A percentile compares a stretch with the other conserved stretches of the same genome.
Conservation (phyloP, 1,284 basidiomycete genomes). For the Ceratorhiza oryzae-sativae region DNA sequence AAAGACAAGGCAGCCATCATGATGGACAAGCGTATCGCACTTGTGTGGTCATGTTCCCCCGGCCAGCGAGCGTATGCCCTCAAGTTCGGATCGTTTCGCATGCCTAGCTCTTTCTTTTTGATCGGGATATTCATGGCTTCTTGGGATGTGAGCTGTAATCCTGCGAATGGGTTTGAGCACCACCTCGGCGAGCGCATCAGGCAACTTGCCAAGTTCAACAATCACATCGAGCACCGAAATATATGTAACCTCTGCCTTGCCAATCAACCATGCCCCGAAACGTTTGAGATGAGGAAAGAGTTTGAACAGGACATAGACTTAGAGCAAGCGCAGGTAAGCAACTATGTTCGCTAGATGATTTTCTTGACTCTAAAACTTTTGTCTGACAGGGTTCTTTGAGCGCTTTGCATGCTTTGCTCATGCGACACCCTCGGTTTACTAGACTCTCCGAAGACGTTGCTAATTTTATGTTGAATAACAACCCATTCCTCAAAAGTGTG, state of each 20-base stretch:
- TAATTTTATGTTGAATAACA: neutral
- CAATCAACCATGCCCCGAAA: neutral
- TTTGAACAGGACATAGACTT: neutral
- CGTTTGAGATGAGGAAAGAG: neutral
- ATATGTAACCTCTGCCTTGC: neutral
- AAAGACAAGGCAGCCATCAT: neutral
- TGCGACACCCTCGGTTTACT: too few species aligned
- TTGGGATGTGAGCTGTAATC: neutral
- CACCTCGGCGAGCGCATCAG: neutral
- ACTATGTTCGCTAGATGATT: too few species aligned
- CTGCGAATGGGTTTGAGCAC: neutral
- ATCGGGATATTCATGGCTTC: neutral
- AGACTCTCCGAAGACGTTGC: neutral
- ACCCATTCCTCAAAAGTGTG: too few species aligned
- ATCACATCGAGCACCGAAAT: neutral
- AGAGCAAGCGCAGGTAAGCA: neutral
- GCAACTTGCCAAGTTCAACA: neutral
- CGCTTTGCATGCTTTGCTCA: neutral
- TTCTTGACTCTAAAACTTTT: neutral
- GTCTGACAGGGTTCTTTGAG: neutral
- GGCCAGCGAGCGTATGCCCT: neutral
- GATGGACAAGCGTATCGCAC: neutral
- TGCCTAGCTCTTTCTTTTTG: neutral
- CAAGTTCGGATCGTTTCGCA: neutral
- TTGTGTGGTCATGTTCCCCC: constrained; percentile 17